Conservation (phyloP, 768 basidiomycete species). For the Lactarius hengduanensis region DNA sequence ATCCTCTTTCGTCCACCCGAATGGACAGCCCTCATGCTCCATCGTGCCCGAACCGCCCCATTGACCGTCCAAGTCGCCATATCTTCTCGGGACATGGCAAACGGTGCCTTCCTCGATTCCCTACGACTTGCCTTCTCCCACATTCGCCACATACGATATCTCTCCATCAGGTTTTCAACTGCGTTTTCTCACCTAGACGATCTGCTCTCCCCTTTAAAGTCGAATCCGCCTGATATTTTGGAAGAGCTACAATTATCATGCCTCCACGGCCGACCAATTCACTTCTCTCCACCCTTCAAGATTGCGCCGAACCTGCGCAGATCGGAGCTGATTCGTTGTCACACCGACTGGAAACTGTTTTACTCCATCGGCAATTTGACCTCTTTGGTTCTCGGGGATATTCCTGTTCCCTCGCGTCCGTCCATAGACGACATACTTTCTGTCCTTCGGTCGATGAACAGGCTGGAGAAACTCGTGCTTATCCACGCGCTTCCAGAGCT, state of each 20-base stretch:
- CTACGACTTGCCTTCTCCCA: constrained; percentile 22
- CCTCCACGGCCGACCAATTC: background rate
- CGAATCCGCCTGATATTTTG: constrained; percentile 9
- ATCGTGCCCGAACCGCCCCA: constrained; percentile 20
- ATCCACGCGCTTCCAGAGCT: constrained; percentile 13
- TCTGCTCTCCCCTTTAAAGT: background rate
- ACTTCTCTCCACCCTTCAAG: constrained; percentile 5
- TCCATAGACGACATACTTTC: constrained; percentile 14
- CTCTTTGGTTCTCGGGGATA: constrained; percentile 5
- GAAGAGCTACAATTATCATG: constrained; percentile 12
- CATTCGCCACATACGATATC: constrained; percentile 21
- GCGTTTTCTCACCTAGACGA: background rate
- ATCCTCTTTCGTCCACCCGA: constrained; percentile 21
- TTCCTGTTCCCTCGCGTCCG: constrained; percentile 5
- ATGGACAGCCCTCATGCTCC: constrained; percentile 24
- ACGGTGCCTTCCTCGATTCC: constrained; percentile 6
- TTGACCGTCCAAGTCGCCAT: constrained; percentile 12
- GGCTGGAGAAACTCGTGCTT: constrained; percentile 12
- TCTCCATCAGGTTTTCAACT: background rate
- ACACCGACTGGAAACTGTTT: constrained; percentile 17
- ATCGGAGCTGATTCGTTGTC: constrained; percentile 8
- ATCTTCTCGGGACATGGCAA: background rate
- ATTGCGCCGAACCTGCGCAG: constrained; percentile 15
- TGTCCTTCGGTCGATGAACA: constrained; percentile 13
- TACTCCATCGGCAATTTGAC: constrained; percentile 16